Percentiles rank a stretch among this genome's conserved stretches.
These are phyloP conservation scores for Protomyces inundatus DNA, from an alignment of 1,139 yeast genomes.

Conservation along the genomic window DNA sequence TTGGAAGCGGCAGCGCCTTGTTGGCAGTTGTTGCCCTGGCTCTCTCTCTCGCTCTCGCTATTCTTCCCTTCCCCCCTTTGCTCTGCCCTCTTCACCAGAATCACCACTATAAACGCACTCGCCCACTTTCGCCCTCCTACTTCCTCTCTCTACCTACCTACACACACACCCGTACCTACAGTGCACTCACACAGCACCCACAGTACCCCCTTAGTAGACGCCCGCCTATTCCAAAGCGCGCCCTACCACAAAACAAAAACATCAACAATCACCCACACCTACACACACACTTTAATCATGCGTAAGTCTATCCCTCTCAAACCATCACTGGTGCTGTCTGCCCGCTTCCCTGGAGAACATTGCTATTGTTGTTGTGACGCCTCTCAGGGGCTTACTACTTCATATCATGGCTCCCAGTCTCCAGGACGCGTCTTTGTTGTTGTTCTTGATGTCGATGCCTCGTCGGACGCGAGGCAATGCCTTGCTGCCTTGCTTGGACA, in stretches of 20 bases:
- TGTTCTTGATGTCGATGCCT: too few relatives aligned
- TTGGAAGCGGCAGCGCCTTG: background rate
- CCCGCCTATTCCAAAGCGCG: background rate
- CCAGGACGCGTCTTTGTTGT: too few relatives aligned
- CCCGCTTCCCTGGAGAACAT: too few relatives aligned
- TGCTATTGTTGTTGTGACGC: too few relatives aligned
- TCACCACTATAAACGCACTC: background rate
- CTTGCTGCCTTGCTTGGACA: background rate
- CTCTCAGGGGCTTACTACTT: too few relatives aligned
- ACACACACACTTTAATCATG: background rate
- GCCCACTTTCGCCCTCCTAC: background rate
- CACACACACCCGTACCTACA: background rate
- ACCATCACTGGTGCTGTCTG: too few relatives aligned
- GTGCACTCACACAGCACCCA: background rate
- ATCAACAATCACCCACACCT: background rate
- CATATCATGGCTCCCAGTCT: too few relatives aligned
- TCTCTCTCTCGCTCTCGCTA: background rate
- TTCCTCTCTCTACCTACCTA: background rate
- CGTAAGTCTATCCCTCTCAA: background rate
- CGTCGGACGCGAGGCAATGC: too few relatives aligned
- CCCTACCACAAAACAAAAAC: background rate
- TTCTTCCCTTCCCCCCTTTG: too few relatives aligned
- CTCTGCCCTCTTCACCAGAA: background rate
- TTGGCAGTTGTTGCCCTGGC: background rate
- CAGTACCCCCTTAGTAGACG: background rate